Base-by-base conservation (phyloP, 768 basidiomycete genomes). In the Phylloporus sp. region DNA sequence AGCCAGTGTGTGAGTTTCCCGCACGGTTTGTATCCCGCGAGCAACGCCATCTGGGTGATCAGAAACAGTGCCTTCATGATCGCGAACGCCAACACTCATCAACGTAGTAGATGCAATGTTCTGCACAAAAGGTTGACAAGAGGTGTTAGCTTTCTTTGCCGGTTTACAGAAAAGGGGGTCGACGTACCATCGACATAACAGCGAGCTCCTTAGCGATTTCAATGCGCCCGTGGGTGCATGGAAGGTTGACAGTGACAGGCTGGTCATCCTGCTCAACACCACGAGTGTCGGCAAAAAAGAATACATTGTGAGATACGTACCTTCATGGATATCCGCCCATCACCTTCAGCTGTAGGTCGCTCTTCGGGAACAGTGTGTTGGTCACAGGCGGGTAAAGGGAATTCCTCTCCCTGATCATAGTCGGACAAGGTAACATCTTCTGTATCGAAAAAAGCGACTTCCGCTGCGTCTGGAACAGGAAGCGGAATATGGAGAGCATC, bases 381-480 rank as follows among this genome's bases (percentile, higher is more conserved):
- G 9, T 29, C 37, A 20, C 27, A 33, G 18, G 21, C 6, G 36
- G 1, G 23, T 15, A n/a, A 14, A n/a, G 28, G 5, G 17, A 2
- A 29, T 31, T 11, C 28, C 34, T 46, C 36, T 27, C 20, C 40
- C 14, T 17, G 45, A 48, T 50, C 42, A 17, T 6, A 5, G 34
- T 27, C 9, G 31, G 42, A 52, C 15, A 31, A 42, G 11, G 13
- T 13, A 15, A 11, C 14, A 8, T 49, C 29, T 32, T 28, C 22
- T 10, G 38, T 23, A 28, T 41, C 44, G 48, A 61, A 61, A 47
- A 55, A 61, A 18, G 40, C 18, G 18, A 52, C 18, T 24, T 63
- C 61, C 17, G 17, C 40, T 23, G 26, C 39, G 21, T 53, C 56
- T 13, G 51, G 56, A 18, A 44, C 38, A 28, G 52, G 56, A 44